These are phyloP conservation scores for Microdochium paspali DNA, from an alignment of 2,329 filamentous ascomycete genomes.

Conservation along the genomic window DNA sequence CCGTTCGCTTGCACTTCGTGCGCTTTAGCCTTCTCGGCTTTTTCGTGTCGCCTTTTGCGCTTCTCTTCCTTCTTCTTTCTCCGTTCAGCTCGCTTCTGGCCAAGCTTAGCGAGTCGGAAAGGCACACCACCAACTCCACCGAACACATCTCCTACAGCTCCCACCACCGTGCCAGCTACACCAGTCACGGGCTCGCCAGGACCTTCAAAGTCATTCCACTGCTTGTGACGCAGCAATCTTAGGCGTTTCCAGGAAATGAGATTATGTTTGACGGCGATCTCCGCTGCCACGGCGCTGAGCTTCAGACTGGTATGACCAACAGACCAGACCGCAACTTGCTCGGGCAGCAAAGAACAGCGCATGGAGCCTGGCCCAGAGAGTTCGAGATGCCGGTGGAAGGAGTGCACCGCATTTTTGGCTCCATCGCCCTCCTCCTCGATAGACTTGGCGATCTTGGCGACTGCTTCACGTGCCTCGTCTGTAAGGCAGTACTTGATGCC, in stretches of 20 bases:
- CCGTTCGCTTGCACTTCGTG: conserved; percentile 9
- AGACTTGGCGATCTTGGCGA: conserved; percentile 46
- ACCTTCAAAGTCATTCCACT: conserved; percentile 72
- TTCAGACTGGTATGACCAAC: conserved; percentile 51
- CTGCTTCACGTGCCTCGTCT: conserved; percentile 48
- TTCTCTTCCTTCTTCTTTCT: conserved; percentile 31
- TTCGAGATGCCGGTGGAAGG: conserved; percentile 53
- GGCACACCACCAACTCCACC: conserved; percentile 57
- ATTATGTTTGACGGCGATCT: conserved; percentile 52
- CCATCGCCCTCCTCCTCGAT: conserved; percentile 59
- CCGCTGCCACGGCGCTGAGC: conserved; percentile 55
- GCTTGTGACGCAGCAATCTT: conserved; percentile 53
- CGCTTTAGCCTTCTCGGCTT: conserved; percentile 6
- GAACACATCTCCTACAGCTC: conserved; percentile 47
- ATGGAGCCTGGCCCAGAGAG: conserved; percentile 43
- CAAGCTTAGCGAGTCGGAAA: conserved; percentile 47
- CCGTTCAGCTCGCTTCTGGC: conserved; percentile 42
- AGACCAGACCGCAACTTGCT: conserved; percentile 57
- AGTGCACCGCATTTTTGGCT: conserved; percentile 57
- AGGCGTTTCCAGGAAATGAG: conserved; percentile 54
- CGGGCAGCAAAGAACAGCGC: conserved; percentile 56
- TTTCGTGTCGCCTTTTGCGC: conserved; percentile 5
- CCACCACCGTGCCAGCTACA: conserved; percentile 50
- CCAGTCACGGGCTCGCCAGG: conserved; percentile 66
- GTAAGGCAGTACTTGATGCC: conserved; percentile 61